A percentile compares a stretch with the other conserved stretches of the same genome.
phyloP scores from a whole-genome alignment of 2,329 filamentous ascomycete genomes.

The Cladophialophora chaetospira region DNA sequence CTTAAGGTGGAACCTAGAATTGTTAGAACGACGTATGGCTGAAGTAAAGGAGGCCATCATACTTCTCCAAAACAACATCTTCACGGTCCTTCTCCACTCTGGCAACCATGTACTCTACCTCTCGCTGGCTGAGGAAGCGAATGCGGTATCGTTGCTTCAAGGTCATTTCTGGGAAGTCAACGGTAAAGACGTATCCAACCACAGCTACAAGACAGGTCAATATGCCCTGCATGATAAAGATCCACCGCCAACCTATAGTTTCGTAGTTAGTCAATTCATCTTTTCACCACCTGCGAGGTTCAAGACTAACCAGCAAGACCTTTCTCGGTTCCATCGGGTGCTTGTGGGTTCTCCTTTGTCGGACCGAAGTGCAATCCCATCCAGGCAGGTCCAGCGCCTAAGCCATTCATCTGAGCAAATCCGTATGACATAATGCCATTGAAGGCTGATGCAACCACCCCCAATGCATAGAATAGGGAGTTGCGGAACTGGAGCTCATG shows the following conservation, averaged over 20 bases:
- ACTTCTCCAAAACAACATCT: constrained; percentile 49
- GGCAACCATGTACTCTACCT: constrained; percentile 38
- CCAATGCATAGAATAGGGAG: constrained; percentile 53
- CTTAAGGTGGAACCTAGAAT: constrained; percentile 17
- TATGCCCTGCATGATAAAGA: constrained; percentile 30
- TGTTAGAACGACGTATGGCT: too few species aligned
- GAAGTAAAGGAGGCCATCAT: background rate
- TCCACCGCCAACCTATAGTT: constrained; percentile 18
- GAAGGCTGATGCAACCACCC: constrained; percentile 50
- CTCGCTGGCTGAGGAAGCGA: constrained; percentile 36
- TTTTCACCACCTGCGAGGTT: too few species aligned
- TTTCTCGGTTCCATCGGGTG: background rate
- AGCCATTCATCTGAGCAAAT: constrained; percentile 41
- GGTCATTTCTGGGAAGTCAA: constrained; percentile 40
- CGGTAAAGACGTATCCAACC: constrained; percentile 40
- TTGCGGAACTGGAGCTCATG: constrained; percentile 40
- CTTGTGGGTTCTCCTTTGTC: background rate
- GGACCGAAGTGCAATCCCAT: background rate
- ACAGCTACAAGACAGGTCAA: constrained; percentile 34
- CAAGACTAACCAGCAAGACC: too few species aligned
- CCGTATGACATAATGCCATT: constrained; percentile 39
- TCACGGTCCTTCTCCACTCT: constrained; percentile 56
- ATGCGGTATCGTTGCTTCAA: constrained; percentile 27
- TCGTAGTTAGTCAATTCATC: too few species aligned
- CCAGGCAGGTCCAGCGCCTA: constrained; percentile 13